Evolutionary conservation across 331 rosid genomes (phyloP).

Genomic region (Telfairia occidentalis): DNA sequence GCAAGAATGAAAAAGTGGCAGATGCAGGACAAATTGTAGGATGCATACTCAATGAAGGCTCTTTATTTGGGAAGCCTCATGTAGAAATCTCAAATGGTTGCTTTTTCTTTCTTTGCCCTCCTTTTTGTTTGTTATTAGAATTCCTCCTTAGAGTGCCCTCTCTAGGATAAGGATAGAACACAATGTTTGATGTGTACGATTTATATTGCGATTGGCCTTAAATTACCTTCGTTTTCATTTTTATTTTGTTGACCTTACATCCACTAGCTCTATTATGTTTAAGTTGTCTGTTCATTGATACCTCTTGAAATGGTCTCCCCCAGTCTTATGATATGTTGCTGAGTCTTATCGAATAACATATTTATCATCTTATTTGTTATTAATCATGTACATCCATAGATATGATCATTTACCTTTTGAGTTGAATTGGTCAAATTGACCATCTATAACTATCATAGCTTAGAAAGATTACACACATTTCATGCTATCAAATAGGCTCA

Average conservation of each 20-base stretch:
- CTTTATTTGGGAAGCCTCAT: constrained; percentile 51
- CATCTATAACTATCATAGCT: not conserved
- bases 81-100: constrained; percentile 68
- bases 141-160: not conserved
- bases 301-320: not conserved
- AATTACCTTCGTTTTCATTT: not conserved
- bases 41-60: constrained; percentile 46
- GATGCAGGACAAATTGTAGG: constrained; percentile 43
- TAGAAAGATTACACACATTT: not conserved
- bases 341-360: not conserved
- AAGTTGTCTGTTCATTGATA: not conserved
- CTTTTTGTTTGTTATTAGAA: not conserved
- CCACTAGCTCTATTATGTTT: not conserved
- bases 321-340: not conserved
- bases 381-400: not conserved
- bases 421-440: not conserved
- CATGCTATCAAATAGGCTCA: not conserved
- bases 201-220: not conserved
- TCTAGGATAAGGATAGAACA: not conserved
- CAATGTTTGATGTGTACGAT: not conserved
- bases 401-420: not conserved
- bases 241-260: not conserved
- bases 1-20: constrained; percentile 47
- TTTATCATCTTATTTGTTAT: not conserved
- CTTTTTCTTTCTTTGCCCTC: constrained; percentile 14